Evolutionary conservation across 2,329 filamentous ascomycete species (phyloP).

Genomic region (Zasmidium angulare): DNA sequence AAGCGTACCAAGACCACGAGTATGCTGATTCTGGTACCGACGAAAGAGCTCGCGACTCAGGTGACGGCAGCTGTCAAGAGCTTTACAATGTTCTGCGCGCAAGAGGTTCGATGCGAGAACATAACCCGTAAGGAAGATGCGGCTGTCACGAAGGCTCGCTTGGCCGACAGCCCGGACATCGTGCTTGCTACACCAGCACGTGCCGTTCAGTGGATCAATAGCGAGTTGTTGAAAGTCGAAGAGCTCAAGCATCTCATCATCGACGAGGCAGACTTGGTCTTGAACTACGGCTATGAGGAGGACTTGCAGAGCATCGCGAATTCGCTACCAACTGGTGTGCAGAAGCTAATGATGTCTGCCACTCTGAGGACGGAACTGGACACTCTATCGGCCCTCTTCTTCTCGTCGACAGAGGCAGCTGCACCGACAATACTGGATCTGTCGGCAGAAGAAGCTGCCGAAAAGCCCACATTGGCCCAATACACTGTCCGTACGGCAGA

Average conservation of each 20-base stretch:
- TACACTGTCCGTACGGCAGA: conserved; percentile 92
- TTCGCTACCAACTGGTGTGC: conserved; percentile 77
- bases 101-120: conserved; percentile 79
- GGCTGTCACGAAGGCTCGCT: conserved; percentile 79
- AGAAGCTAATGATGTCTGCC: conserved; percentile 91
- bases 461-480: conserved; percentile 70
- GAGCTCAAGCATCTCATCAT: conserved; percentile 77
- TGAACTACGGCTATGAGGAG: conserved; percentile 92
- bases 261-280: conserved; percentile 89
- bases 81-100: conserved; percentile 79
- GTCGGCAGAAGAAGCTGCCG: conserved; percentile 66
- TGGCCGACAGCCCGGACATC: conserved; percentile 83
- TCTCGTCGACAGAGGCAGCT: conserved; percentile 53
- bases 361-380: conserved; percentile 88
- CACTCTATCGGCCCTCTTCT: conserved; percentile 80
- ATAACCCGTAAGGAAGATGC: conserved; percentile 88
- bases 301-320: conserved; percentile 79
- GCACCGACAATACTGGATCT: conserved; percentile 73
- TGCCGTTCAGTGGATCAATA: conserved; percentile 75
- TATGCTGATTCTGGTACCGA: conserved; percentile 88
- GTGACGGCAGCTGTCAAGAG: conserved; percentile 75
- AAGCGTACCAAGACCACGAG: conserved; percentile 56
- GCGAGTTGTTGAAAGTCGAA: conserved; percentile 67
- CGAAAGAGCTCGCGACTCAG: conserved; percentile 89
- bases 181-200: conserved; percentile 89